Evolutionary conservation across 495 filamentous ascomycete genomes (phyloP), one percentile per base, ranked within the genome.

Genomic region (Amniculicola lignicola): DNA sequence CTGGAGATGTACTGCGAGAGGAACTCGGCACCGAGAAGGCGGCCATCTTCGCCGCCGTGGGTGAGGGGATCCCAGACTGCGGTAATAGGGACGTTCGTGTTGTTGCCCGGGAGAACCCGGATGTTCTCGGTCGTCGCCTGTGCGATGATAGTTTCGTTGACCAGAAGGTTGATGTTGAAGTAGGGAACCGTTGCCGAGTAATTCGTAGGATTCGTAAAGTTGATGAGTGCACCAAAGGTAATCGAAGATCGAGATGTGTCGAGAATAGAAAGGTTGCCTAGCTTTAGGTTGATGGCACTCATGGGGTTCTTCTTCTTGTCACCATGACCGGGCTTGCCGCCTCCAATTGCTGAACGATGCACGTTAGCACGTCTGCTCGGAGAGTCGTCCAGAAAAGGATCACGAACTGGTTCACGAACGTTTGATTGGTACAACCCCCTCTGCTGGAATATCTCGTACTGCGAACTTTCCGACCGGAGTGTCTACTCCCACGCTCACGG

Each of bases 1-100:
- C 93, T 90, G 18, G 91, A 96, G 19, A 96, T 72, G 63, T 95
- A 96, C 63, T 87, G 80, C 1, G 90, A 92, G 12, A 96, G 64
- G 5, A 96, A 68, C 27, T 90, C 77, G 45, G 81, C 76, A 4
- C 87, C 91, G 54, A 83, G 75, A 42, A 77, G 67, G 19, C 75
- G 70, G 7, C 79, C 88, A 51, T 77, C 61, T 21, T 72, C 52
- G 3, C 87, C 90, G 33, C 83, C 81, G 49, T 78, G 67, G 1
- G 69, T 75, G 11, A 69, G 53, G 1, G 93, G 93, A 56, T 84
- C 81, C 87, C 88, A 97, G 14, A 76, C 70, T 6, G 87, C 83
- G 12, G 79, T 74, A n/a, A 94, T 78, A 3, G 73, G 51, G 4
- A 95, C 46, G 61, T 88, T 80, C 10, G 79, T 77, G 62, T 96